Base-by-base conservation (phyloP, 2,329 filamentous ascomycete genomes). In the Knoxdaviesia capensis region DNA sequence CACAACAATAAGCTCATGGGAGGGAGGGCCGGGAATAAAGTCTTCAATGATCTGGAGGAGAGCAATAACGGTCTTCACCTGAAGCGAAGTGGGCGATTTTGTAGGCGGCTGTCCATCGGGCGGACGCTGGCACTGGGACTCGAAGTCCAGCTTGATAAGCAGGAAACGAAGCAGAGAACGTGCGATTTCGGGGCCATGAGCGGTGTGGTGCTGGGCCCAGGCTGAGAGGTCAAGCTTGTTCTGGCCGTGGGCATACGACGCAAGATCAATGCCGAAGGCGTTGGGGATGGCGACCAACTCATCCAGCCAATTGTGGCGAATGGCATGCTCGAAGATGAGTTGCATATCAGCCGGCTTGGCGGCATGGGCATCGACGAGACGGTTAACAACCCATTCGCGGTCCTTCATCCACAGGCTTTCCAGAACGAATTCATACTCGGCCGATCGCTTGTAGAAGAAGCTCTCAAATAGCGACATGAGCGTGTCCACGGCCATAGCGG, bases 371-470 rank as follows among this genome's bases (percentile, higher is more conserved):
- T 78, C 79, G 56, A 88, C 75, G 33, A 98, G 73, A 45, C 82
- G 76, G 48, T 78, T 73, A 7, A 79, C 78, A 10, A 96, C 81
- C 80, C 86, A 96, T 20, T 79, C 71, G 49, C 78, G 82, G 54
- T 96, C 85, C 54, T 90, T 86, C 50, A 80, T 78, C 87, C 88
- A 96, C 5, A 94, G 63, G 45, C 85, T 87, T 54, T 94, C 80
- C 44, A 98, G 71, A 9, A 94, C 88, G 48, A 94, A 92, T 49
- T 87, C 78, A 55, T 84, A 81, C 43, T 87, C 74, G 5, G 77
- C 69, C 7, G 85, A 76, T 43, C 77, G 72, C 57, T 87, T 87
- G 52, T 77, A 71, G 31, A 94, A 66, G 54, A 93, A 94, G 7
- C 81, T 80, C 41, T 83, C 77, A 51, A 94, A 88, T 1, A 88